Base-by-base conservation (phyloP, 805 yeast species). In the Saturnispora galanensis region DNA sequence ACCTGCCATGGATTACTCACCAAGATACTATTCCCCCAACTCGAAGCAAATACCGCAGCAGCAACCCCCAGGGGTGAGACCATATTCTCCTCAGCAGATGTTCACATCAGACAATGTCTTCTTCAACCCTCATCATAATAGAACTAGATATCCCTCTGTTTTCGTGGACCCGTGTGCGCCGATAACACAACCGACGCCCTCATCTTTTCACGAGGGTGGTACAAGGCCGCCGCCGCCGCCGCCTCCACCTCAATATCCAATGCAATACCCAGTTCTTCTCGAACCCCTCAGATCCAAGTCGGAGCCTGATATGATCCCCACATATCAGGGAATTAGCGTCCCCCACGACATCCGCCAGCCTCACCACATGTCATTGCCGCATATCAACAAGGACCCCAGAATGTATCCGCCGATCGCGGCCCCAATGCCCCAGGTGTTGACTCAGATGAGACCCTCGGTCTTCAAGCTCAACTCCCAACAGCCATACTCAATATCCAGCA, bases 161-260 rank as follows among this genome's bases (percentile, higher is more conserved):
- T 63, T 70, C 31, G 59, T 64, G 44, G 79, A 74, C 50, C 79
- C 79, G 1, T 61, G 73, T 45, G 73, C 74, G 2, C 69, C 74
- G 7, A 12, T 31, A 10, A 36, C 31, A n/a, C 26, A 21, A 21
- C 26, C 26, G 26, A 21, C 26, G 26, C 8, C 26, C 26, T 21
- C 26, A 6, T 8, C 26, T 8, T 21, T 21, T 8, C 26, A 21
- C 26, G 26, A 21, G 26, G 26, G 26, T 21, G 6, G 8, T 6
- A 5, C 8, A 21, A 8, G 26, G 8, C 26, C 26, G 8, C 26
- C 26, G 6, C 26, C 21, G 5, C 21, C 21, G 21, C n/a, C n/a
- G n/a, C n/a, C n/a, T n/a, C n/a, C 17, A 15, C 39, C 11, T 16
- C 10, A 3, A 34, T 15, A 26, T 11, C 32, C 8, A 31, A 30